phyloP scores from a whole-genome alignment of 352 stramenopile genomes.

The Pythium apleroticum region DNA sequence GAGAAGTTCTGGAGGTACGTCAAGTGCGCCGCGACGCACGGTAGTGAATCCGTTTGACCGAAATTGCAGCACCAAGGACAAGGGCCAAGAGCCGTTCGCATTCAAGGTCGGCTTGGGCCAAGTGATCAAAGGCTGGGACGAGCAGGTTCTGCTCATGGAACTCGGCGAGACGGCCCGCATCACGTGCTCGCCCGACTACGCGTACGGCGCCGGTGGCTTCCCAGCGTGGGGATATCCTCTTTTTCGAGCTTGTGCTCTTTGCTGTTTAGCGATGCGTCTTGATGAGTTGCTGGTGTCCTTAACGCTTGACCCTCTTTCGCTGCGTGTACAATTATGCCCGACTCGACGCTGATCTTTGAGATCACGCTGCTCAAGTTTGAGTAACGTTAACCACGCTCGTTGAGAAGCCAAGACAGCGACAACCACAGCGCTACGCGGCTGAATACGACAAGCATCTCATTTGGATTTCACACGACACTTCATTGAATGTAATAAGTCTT shows the following conservation, averaged over 20 bases:
- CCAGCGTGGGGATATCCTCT: slow-evolving; percentile 91
- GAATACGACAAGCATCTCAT: too few relatives aligned
- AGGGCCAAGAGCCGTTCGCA: slow-evolving; percentile 91
- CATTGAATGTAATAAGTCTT: slow-evolving; percentile 1
- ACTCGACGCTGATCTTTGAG: slow-evolving; percentile 91
- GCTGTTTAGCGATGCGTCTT: neutral
- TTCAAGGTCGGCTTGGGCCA: slow-evolving; percentile 92
- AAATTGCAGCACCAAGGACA: slow-evolving; percentile 92
- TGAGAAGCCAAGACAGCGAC: neutral
- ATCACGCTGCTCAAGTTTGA: slow-evolving; percentile 90
- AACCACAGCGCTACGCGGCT: too few relatives aligned
- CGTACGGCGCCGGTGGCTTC: slow-evolving; percentile 92
- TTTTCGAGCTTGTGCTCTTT: slow-evolving; percentile 21
- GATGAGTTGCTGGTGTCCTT: slow-evolving; percentile 33
- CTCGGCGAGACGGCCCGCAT: slow-evolving; percentile 91
- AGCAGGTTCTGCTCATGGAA: slow-evolving; percentile 85
- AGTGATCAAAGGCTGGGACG: slow-evolving; percentile 97
- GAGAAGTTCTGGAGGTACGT: slow-evolving; percentile 93
- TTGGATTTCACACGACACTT: neutral
- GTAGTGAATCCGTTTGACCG: too few relatives aligned
- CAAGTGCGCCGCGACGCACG: too few relatives aligned
- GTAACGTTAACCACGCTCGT: slow-evolving; percentile 32
- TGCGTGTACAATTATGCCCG: slow-evolving; percentile 86
- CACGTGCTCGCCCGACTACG: slow-evolving; percentile 94
- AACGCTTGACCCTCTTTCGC: slow-evolving; percentile 19